Base-by-base conservation (phyloP, 2,329 filamentous ascomycete species). In the Microcyclospora tardicrescens region DNA sequence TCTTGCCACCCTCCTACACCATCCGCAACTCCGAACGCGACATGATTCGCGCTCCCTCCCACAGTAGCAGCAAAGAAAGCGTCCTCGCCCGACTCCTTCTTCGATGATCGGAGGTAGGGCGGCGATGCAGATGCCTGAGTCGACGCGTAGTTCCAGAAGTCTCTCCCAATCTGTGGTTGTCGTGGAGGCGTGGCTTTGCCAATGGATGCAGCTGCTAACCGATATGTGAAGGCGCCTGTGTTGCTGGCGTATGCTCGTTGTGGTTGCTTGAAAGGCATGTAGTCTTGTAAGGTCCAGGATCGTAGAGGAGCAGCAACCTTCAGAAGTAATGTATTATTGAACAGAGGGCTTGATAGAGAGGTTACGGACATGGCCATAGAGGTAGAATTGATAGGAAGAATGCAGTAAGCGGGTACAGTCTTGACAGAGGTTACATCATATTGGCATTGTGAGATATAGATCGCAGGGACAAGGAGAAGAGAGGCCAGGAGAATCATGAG, bases 1-100 rank as follows among this genome's bases (percentile, higher is more conserved):
- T 94, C 84, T 46, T 81, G 77, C 87, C 91, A 98, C 28, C 91
- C 91, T 35, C 91, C 91, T 0, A 98, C 91, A 10, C 91, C 91
- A 58, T 98, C 91, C 38, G 87, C 86, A 16, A 98, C 75, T 13
- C 85, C 91, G 50, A 98, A 80, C 1, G 87, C 84, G 10, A 94
- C 73, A 31, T 77, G 71, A 29, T 77, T 71, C 1, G 72, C 73
- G 46, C 77, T 74, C 37, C 82, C 53, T 10, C 56, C 84, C n/a
- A 95, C 68, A 16, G 79, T 76, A 55, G 81, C 62, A 51, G 91
- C 81, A 62, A 98, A 98, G 66, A 95, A 96, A 41, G 91, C 84
- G 70, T 98, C 91, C 62, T 98, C 87, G 12, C 91, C 91, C 77
- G 80, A 36, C 81, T 83, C 16, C 82, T 76, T 45, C 67, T 71